Base-by-base conservation (phyloP, 257 asterid species). In the Leptodermis oblonga region DNA sequence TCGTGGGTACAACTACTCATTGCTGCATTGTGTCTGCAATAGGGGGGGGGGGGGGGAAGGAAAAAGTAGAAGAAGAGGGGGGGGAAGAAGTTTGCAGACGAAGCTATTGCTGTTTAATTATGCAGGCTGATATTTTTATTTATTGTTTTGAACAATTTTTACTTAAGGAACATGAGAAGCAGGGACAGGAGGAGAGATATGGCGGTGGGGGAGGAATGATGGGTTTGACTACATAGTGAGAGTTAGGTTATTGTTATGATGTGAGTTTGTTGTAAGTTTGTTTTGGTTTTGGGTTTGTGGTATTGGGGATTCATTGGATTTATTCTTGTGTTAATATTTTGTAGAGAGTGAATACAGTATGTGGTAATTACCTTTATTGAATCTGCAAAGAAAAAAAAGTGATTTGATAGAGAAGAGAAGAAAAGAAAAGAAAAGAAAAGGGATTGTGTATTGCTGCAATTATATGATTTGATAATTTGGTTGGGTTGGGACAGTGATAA, bases 321-420 rank as follows among this genome's bases (percentile, higher is more conserved):
- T 84, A 88, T 88, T 87, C 84, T 88, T 83, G 81, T 85, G 85
- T 81, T 80, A 54, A 86, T 78, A 79, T 73, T 4, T 69, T 74
- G 28, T 77, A 80, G 86, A 78, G 88, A 82, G 88, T 74, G 68
- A 76, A 77, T 8, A n/a, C n/a, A n/a, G n/a, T 22, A 51, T 81
- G 72, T 65, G 78, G 71, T 70, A 68, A 71, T 78, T 73, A 68
- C 53, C n/a, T n/a, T n/a, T n/a, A n/a, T n/a, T 73, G 53, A 70
- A 36, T 36, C 28, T 36, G 8, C 49, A n/a, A n/a, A n/a, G n/a
- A n/a, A n/a, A n/a, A 20, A 54, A 25, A 70, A 61, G 20, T 0
- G 60, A 31, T 31, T 31, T 17, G 8, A 2, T 2, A 43, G 20
- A 43, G 4, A n/a, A n/a, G n/a, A n/a, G n/a, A n/a, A n/a, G n/a